Percentiles rank a stretch among this genome's conserved stretches.
Evolutionary conservation across 176 grass and related monocot species (phyloP).

Genomic region (Alloteropsis semialata): DNA sequence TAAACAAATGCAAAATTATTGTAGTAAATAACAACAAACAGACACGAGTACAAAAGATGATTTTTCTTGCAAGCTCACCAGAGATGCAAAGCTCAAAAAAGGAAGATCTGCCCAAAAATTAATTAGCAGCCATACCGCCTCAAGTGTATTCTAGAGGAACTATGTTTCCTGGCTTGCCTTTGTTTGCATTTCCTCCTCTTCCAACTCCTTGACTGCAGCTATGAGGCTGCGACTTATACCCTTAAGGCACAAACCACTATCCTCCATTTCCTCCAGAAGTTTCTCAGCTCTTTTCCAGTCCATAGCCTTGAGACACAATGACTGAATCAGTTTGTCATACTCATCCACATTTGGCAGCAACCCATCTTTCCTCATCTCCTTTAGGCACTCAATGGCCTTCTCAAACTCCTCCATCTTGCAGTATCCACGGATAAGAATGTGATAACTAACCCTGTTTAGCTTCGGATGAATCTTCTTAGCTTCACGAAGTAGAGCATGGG

Average conservation of each 20-base stretch:
- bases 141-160: slow-evolving; percentile 34
- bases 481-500: slow-evolving; percentile 62
- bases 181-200: slow-evolving; percentile 56
- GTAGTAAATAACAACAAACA: slow-evolving; percentile 38
- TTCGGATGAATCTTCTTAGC: slow-evolving; percentile 71
- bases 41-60: slow-evolving; percentile 27
- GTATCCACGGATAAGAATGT: slow-evolving; percentile 89
- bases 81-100: slow-evolving; percentile 26
- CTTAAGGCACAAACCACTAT: slow-evolving; percentile 58
- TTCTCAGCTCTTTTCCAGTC: slow-evolving; percentile 83
- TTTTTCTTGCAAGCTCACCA: slow-evolving; percentile 39
- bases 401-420: slow-evolving; percentile 88
- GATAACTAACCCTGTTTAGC: slow-evolving; percentile 62
- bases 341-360: slow-evolving; percentile 80
- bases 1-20: slow-evolving; percentile 51
- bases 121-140: neutral
- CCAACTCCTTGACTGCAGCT: slow-evolving; percentile 85
- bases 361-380: slow-evolving; percentile 92
- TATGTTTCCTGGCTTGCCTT: slow-evolving; percentile 50
- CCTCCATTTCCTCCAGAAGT: slow-evolving; percentile 77
- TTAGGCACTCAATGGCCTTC: slow-evolving; percentile 80
- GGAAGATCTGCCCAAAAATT: slow-evolving; percentile 25
- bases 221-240: slow-evolving; percentile 69
- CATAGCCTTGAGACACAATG: slow-evolving; percentile 84
- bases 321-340: slow-evolving; percentile 86